phyloP scores from a whole-genome alignment of 1,139 yeast species.

The Yamadazyma siamensis region DNA sequence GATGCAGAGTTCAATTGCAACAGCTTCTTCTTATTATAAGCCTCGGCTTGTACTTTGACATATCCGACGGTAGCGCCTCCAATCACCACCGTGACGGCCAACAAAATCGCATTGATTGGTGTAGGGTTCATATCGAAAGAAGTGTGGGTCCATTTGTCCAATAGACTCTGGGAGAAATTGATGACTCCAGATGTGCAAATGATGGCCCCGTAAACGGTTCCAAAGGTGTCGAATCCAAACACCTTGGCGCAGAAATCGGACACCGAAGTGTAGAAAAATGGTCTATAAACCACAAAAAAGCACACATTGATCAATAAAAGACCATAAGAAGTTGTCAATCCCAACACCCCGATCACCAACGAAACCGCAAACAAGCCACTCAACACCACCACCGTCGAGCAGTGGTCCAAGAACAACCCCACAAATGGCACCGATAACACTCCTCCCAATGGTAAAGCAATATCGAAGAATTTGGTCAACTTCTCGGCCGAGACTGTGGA shows the following conservation, averaged over 20 bases:
- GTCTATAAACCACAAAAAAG: conserved; percentile 41
- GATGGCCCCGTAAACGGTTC: conserved; percentile 45
- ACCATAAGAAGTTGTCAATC: conserved; percentile 28
- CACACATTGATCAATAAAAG: conserved; percentile 33
- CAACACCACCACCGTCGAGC: conserved; percentile 34
- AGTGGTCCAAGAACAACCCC: conserved; percentile 38
- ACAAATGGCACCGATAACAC: conserved; percentile 41
- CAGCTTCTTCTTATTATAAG: conserved; percentile 17
- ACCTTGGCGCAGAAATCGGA: conserved; percentile 47
- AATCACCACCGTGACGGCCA: conserved; percentile 24
- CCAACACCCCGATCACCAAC: conserved; percentile 34
- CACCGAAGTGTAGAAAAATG: conserved; percentile 43
- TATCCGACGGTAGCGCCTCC: conserved; percentile 30
- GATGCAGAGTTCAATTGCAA: conserved; percentile 2
- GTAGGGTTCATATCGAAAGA: conserved; percentile 40
- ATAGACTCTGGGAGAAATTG: conserved; percentile 35
- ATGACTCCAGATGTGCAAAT: conserved; percentile 40
- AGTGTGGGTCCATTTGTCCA: conserved; percentile 40
- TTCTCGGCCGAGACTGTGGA: conserved; percentile 24
- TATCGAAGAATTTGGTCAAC: conserved; percentile 36
- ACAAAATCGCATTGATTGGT: conserved; percentile 34
- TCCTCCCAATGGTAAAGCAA: conserved; percentile 48
- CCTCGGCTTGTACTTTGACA: conserved; percentile 27
- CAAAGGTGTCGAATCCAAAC: conserved; percentile 48
- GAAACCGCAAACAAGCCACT: conserved; percentile 28